These are phyloP conservation scores for Lachancea cidri DNA, from an alignment of 805 yeast species.

Conservation along the genomic window DNA sequence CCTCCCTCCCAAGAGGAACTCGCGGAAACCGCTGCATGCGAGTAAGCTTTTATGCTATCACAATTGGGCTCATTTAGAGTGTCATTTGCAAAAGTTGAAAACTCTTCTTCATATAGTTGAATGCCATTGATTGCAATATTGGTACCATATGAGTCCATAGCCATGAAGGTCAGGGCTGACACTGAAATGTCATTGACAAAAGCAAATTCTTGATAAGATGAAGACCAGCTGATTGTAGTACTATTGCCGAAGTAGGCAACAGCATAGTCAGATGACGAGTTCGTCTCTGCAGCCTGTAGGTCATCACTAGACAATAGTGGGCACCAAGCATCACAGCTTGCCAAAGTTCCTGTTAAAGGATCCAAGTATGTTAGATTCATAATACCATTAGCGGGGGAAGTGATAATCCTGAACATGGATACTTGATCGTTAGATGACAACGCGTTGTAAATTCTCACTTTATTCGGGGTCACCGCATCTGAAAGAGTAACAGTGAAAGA, in stretches of 20 bases:
- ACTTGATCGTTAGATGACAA: conserved; percentile 40
- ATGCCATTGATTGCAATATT: conserved; percentile 69
- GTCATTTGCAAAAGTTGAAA: conserved; percentile 68
- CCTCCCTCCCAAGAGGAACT: conserved; percentile 29
- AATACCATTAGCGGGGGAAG: conserved; percentile 78
- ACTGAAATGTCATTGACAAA: conserved; percentile 67
- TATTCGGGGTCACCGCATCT: conserved; percentile 55
- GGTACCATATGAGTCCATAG: conserved; percentile 63
- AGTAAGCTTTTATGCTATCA: conserved; percentile 21
- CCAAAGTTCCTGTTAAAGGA: conserved; percentile 53
- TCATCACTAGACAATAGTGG: conserved; percentile 49
- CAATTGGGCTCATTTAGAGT: conserved; percentile 66
- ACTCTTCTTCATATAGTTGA: conserved; percentile 53
- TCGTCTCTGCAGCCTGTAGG: conserved; percentile 30
- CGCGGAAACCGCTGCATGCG: conserved; percentile 28
- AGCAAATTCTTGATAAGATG: conserved; percentile 72
- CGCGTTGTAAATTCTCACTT: conserved; percentile 67
- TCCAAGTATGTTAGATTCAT: conserved; percentile 88
- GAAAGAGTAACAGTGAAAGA: conserved; percentile 63
- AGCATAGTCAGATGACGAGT: conserved; percentile 23
- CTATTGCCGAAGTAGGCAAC: conserved; percentile 31
- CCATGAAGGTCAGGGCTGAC: conserved; percentile 54
- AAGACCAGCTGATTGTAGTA: conserved; percentile 34
- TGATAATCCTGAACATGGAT: conserved; percentile 62
- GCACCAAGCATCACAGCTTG: conserved; percentile 84